Evolutionary conservation across 331 rosid genomes (phyloP), one percentile per base, ranked within the genome.

Genomic region (Pyracantha coccinea): DNA sequence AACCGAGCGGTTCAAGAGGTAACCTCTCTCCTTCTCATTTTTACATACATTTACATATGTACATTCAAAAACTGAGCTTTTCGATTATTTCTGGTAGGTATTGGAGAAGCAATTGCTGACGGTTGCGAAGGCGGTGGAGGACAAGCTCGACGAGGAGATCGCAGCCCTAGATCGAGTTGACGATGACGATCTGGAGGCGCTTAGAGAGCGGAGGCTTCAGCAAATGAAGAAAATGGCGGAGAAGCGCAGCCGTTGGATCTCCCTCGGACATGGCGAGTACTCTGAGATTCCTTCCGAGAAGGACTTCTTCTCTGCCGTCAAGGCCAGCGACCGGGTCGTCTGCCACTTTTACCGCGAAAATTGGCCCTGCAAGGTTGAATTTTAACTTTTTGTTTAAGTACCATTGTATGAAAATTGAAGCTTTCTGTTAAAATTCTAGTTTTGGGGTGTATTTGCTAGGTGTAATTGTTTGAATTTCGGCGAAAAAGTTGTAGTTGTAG

Each of bases 171-270:
- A 95, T 20, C 97, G 96, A 55, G 84, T 95, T 2, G 99, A 95
- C 60, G 23, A 35, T 4, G 99, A 95, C 60, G 97, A 95, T 72
- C 66, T 92, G 8, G 99, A 95, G 79, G 96, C 71, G 7, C 81
- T 92, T 19, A 82, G 99, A 57, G 97, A 95, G 77, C 91, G 99
- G 71, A 85, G 97, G 66, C 70, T 95, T 16, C 97, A 92, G 78
- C 97, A 95, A 88, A 92, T 95, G 97, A 95, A 95, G 91, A 95
- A 90, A 78, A 89, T 90, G 97, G 91, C 99, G 17, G 97, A 90
- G 92, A 95, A 89, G 85, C 96, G 97, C 23, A 84, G 82, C 89
- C 91, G 92, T 31, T 95, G 99, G 99, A 85, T 89, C 87, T 83
- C 97, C 60, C 93, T 90, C 55, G 97, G 99, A 13, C 97, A 95